Evolutionary conservation across 192 early-diverging fungal genomes (phyloP).

Genomic region (Chytriomyces sp.): DNA sequence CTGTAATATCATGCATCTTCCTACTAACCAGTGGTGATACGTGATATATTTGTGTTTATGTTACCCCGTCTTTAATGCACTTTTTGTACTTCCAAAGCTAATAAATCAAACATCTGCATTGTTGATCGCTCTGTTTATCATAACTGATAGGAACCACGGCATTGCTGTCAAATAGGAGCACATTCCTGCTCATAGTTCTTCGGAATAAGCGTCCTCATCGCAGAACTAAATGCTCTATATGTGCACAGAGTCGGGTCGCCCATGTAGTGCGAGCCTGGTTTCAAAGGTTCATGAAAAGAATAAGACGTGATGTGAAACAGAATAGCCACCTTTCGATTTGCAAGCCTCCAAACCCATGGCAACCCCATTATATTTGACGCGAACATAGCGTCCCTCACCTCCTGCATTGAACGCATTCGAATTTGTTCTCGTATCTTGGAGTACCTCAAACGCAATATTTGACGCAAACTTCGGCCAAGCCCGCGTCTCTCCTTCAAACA

Average conservation of each 20-base stretch:
- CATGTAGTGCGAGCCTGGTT: slow-evolving; percentile 12
- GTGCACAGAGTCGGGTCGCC: slow-evolving; percentile 25
- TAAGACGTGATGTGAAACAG: not conserved
- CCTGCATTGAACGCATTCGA: not conserved
- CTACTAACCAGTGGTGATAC: too few species aligned
- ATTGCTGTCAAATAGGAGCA: not conserved
- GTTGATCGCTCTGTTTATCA: not conserved
- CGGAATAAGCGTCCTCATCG: slow-evolving; percentile 7
- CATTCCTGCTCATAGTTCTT: slow-evolving; percentile 6
- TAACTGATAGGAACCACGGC: too few species aligned
- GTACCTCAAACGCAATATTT: slow-evolving; percentile 27
- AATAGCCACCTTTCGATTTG: not conserved
- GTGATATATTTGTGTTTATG: not conserved
- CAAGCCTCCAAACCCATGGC: slow-evolving; percentile 2
- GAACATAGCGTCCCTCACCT: slow-evolving; percentile 12
- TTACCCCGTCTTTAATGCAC: not conserved
- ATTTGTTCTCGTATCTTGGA: not conserved
- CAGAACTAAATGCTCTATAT: slow-evolving; percentile 14
- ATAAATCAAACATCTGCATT: not conserved
- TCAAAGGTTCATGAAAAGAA: not conserved
- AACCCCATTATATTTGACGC: slow-evolving; percentile 26
- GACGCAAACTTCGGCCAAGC: slow-evolving; percentile 24
- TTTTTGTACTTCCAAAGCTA: not conserved
- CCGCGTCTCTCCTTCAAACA: slow-evolving; percentile 6
- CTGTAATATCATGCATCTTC: too few species aligned